Evolutionary conservation across 2,329 filamentous ascomycete species (phyloP).

Genomic region (Cordyceps tenuipes): DNA sequence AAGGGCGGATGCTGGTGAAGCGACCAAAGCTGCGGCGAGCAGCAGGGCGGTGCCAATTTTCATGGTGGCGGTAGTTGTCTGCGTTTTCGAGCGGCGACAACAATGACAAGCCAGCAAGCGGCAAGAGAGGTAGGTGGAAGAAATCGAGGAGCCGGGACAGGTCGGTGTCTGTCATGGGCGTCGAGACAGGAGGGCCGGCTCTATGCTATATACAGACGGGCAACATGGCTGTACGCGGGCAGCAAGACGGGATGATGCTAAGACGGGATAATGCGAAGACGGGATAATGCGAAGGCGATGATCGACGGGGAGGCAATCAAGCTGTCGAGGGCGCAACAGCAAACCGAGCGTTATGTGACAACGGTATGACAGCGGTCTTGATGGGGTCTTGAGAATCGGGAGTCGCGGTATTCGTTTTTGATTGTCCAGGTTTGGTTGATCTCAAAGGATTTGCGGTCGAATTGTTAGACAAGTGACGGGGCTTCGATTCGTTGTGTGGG

Average conservation of each 20-base stretch:
- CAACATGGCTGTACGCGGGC: conserved; percentile 2
- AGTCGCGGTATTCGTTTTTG: neutral
- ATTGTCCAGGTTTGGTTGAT: neutral
- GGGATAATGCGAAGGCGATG: neutral
- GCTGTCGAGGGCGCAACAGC: neutral
- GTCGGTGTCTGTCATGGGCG: neutral
- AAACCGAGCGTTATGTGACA: neutral
- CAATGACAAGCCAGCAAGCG: neutral
- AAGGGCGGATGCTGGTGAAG: conserved; percentile 12
- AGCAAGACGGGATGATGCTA: neutral
- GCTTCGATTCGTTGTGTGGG: neutral
- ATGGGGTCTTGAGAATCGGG: neutral
- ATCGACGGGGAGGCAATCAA: neutral
- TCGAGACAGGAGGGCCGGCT: neutral
- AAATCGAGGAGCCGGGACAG: neutral
- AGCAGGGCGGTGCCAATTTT: conserved; percentile 13
- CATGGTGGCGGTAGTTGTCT: conserved; percentile 13
- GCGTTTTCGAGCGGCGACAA: neutral
- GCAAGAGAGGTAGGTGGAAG: neutral
- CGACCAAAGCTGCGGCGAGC: conserved; percentile 14
- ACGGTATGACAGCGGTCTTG: neutral
- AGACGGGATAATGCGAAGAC: neutral
- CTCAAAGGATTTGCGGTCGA: neutral
- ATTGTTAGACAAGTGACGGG: conserved; percentile 1
- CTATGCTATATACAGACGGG: conserved; percentile 3